phyloP scores from a whole-genome alignment of 208 protist species.

The Trichomonas vaginalis region DNA sequence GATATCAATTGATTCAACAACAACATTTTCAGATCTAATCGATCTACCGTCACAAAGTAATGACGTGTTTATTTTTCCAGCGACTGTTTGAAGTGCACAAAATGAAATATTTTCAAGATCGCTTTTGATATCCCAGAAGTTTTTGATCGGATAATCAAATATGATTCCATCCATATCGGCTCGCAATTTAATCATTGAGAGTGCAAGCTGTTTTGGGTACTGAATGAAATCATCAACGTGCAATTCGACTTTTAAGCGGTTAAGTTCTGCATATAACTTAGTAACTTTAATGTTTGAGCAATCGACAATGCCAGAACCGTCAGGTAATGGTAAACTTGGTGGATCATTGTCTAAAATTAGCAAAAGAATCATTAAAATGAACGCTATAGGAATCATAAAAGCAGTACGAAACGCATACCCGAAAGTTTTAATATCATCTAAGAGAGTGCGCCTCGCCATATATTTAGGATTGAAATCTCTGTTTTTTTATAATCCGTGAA shows the following conservation, averaged over 20 bases:
- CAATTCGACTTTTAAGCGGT: neutral
- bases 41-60: neutral
- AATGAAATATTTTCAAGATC: neutral
- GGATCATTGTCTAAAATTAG: neutral
- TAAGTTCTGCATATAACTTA: neutral
- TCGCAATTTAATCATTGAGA: neutral
- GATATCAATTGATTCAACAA: neutral
- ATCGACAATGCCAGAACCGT: neutral
- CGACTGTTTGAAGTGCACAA: neutral
- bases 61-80: neutral
- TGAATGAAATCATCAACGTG: neutral
- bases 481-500: no score
- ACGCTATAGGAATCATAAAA: neutral
- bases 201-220: neutral
- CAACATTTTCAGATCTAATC: neutral
- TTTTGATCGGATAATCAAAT: neutral
- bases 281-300: neutral
- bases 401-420: no score
- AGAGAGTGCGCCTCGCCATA: no score
- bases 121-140: neutral
- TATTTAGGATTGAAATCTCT: no score
- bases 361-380: neutral
- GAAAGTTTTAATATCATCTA: no score
- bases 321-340: neutral
- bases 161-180: neutral